Evolutionary conservation across 768 basidiomycete genomes (phyloP).

Genomic region (Coprinellus aureogranulatus): DNA sequence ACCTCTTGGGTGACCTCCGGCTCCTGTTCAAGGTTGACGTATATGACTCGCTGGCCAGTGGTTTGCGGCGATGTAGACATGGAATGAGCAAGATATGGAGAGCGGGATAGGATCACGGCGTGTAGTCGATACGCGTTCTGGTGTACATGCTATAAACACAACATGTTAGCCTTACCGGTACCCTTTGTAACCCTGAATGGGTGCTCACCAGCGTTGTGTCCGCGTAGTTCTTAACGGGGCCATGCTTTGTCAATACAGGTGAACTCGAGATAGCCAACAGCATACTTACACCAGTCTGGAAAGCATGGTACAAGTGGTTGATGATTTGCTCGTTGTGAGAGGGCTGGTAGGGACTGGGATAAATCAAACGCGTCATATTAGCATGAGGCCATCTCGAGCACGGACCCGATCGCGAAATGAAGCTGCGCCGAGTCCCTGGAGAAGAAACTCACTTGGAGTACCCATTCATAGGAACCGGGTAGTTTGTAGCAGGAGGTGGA

Average conservation of each 20-base stretch:
- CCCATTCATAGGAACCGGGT: conserved; percentile 46
- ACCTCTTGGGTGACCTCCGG: conserved; percentile 86
- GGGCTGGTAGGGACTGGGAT: conserved; percentile 48
- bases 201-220: conserved; percentile 72
- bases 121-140: conserved; percentile 76
- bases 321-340: conserved; percentile 79
- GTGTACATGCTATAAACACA: conserved; percentile 58
- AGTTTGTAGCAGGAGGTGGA: conserved; percentile 39
- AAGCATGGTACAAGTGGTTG: conserved; percentile 74
- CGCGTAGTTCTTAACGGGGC: conserved; percentile 63
- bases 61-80: conserved; percentile 79
- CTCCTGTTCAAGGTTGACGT: conserved; percentile 72
- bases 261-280: neutral
- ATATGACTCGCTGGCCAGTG: conserved; percentile 64
- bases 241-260: conserved; percentile 12
- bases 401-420: conserved; percentile 6
- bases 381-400: neutral
- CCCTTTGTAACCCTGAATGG: conserved; percentile 1
- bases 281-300: conserved; percentile 73
- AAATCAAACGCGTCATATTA: conserved; percentile 14
- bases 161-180: conserved; percentile 6
- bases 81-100: conserved; percentile 83
- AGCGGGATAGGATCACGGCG: conserved; percentile 82
- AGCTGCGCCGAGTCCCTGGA: conserved; percentile 4
- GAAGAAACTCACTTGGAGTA: conserved; percentile 53